phyloP scores from a whole-genome alignment of 306 rosid genomes.

The Argentina anserina region DNA sequence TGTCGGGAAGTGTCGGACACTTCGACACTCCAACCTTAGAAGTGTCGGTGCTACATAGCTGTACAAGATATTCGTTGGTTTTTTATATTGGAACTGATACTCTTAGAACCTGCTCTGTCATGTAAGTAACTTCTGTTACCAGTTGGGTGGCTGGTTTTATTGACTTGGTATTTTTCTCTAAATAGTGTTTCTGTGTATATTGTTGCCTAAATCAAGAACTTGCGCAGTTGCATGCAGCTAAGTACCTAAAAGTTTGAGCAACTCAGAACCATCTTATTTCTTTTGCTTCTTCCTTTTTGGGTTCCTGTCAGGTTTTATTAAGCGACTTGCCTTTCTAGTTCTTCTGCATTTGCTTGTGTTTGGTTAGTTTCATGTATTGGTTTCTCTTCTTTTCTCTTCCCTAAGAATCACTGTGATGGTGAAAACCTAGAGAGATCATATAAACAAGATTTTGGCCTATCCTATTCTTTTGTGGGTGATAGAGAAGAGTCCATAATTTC shows the following conservation, averaged over 20 bases:
- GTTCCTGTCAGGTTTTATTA: conserved; percentile 6
- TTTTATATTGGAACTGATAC: conserved; percentile 22
- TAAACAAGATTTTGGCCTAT: conserved; percentile 29
- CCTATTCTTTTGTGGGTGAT: conserved; percentile 15
- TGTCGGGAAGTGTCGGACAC: too few species aligned
- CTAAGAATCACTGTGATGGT: conserved; percentile 38
- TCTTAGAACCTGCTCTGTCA: conserved; percentile 16
- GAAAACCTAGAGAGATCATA: conserved; percentile 19
- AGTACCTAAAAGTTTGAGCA: conserved; percentile 28
- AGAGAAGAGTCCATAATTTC: conserved; percentile 21
- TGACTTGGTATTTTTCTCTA: background rate
- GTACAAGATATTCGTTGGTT: conserved; percentile 33
- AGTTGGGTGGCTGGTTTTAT: background rate
- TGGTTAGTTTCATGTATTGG: conserved; percentile 13
- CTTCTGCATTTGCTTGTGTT: conserved; percentile 24
- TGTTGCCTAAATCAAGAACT: too few species aligned
- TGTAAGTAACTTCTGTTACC: conserved; percentile 34
- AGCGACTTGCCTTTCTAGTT: conserved; percentile 10
- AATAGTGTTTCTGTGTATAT: too few species aligned
- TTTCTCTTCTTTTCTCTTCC: conserved; percentile 18
- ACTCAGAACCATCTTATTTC: conserved; percentile 15
- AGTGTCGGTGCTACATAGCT: too few species aligned
- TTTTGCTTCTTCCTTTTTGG: background rate
- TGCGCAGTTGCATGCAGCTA: conserved; percentile 6
- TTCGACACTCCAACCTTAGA: too few species aligned